Percentiles rank a stretch among this genome's conserved stretches.
phyloP scores from a whole-genome alignment of 208 protist genomes.

The Acanthamoeba royreba region DNA sequence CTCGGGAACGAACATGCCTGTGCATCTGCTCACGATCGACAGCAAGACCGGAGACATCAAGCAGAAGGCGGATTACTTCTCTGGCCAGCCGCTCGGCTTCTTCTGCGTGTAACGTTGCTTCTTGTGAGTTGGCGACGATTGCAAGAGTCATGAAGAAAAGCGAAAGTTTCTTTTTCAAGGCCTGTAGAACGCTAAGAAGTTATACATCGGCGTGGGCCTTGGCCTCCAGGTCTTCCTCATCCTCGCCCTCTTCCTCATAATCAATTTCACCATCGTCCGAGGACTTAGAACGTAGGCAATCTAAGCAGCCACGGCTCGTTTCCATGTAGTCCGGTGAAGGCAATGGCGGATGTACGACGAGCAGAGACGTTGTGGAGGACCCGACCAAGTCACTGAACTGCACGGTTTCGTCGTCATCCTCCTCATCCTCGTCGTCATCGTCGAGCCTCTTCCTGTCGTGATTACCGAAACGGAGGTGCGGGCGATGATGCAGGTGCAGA shows the following conservation, averaged over 20 bases:
- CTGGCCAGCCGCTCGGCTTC: too few relatives aligned
- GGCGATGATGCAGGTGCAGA: not conserved
- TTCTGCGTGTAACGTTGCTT: too few relatives aligned
- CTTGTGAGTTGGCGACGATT: too few relatives aligned
- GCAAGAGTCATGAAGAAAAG: too few relatives aligned
- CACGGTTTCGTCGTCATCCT: not conserved
- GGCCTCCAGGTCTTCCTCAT: too few relatives aligned
- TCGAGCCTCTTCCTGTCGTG: not conserved
- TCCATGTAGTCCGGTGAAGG: not conserved
- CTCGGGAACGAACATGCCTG: too few relatives aligned
- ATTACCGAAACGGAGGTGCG: not conserved
- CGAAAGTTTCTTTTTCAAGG: too few relatives aligned
- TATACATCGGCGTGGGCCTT: too few relatives aligned
- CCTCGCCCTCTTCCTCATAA: not conserved
- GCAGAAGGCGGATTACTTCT: too few relatives aligned
- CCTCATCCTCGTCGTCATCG: not conserved
- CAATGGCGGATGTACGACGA: not conserved
- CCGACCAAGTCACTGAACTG: not conserved
- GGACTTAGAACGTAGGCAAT: not conserved
- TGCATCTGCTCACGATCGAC: too few relatives aligned
- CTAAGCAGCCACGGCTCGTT: not conserved
- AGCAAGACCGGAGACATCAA: too few relatives aligned
- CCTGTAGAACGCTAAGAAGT: too few relatives aligned
- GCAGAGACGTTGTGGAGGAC: not conserved
- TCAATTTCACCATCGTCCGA: not conserved